Base-by-base conservation (phyloP, 768 basidiomycete species). In the Agaricus subrufescens region DNA sequence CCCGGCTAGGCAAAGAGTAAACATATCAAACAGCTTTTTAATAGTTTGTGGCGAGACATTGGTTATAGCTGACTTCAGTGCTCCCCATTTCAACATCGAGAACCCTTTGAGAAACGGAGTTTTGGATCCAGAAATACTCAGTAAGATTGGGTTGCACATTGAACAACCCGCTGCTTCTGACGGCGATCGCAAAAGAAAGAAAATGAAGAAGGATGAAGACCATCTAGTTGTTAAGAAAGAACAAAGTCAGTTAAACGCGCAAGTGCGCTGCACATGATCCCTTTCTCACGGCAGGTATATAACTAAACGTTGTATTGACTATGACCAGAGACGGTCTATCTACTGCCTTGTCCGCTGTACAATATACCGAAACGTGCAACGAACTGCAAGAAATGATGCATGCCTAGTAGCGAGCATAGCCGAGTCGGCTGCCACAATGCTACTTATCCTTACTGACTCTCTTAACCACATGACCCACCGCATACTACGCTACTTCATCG, bases 401-500 rank as follows among this genome's bases (percentile, higher is more conserved):
- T 44, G 43, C 43, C 25, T n/a, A 19, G 8, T 8, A 34, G 11
- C 34, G 11, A 34, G 34, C 11, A 7, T 11, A 34, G 34, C 34
- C 3, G 7, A 34, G 34, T 34, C 34, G 34, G 34, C 34, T 6
- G 34, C 19, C 19, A 19, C 19, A 11, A 34, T 31, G 31, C 4
- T 34, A 34, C 7, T 8, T 8, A 11, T 34, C 34, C 34, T 11
- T 3, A 7, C 8, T 34, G 4, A 8, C 34, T 7, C 7, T 7
- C 34, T 31, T 34, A 48, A 48, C 15, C 31, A 48, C 29, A n/a
- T 15, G 19, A 19, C 19, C 19, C 19, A 19, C 19, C 47, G 34
- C 5, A 30, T 30, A 12, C 47, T 25, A 46, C 4, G 25, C 27
- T 43, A 58, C 25, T 0, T 14, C 30, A 66, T 60, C 55, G 65